Evolutionary conservation across 208 protist species (phyloP), one percentile per base, ranked within the genome.

Genomic region (Trypanosoma scelopori): DNA sequence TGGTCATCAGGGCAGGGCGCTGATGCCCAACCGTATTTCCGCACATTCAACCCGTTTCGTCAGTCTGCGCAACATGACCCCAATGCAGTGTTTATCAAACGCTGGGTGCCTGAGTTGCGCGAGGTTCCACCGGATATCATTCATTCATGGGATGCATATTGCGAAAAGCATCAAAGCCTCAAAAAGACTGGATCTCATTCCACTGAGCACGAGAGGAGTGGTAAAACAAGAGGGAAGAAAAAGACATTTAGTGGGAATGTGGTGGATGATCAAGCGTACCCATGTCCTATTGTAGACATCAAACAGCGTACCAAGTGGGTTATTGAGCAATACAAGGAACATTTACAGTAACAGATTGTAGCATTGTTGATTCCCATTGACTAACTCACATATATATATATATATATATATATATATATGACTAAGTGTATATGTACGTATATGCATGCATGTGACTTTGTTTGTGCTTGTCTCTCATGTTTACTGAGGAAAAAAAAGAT

Each of bases 21-120:
- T 3, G 89, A 94, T 65, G 63, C 85, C 37, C 83, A 91, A 67
- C 85, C 84, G 18, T 94, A 78, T 76, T 94, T 94, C 55, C 89
- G 85, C 42, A 86, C 76, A 22, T 91, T 94, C 71, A 94, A 87
- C 70, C 76, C 85, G 0, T 89, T 91, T 69, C 81, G 76, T 35
- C 89, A 92, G 53, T 82, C 84, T 0, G 63, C 69, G 48, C 71
- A 74, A 22, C 86, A 86, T 55, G 84, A 91, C 50, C 71, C 82
- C 1, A 73, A 89, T 27, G 77, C 79, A 41, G 45, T 58, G 23
- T 92, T 84, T 52, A 87, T 94, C n/a, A 77, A 80, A 25, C 45
- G 62, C 46, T 94, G 84, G 84, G 81, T 94, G 49, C 83, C 85
- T 16, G 83, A 94, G 74, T 63, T 91, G 42, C 74, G 71, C 13